These are phyloP conservation scores for Solanum pimpinellifolium DNA, from an alignment of 257 asterid species.

Conservation along the genomic window DNA sequence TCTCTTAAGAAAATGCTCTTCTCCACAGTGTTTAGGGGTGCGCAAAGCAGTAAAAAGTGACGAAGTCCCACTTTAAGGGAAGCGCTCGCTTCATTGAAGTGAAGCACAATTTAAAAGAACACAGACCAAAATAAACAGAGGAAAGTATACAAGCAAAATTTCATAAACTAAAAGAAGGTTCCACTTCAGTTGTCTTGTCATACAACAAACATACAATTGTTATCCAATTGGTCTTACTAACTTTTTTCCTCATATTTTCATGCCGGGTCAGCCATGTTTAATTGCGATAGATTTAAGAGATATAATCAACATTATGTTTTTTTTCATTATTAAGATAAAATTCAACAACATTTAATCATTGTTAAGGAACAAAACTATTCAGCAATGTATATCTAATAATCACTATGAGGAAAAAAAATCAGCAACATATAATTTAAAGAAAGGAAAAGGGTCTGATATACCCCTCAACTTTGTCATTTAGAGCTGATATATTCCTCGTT, in stretches of 20 bases:
- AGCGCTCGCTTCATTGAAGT: background rate
- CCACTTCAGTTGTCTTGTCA: background rate
- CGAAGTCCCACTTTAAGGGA: background rate
- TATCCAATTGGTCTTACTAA: background rate
- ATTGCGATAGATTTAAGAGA: background rate
- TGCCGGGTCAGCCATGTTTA: background rate
- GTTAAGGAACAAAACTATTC: background rate
- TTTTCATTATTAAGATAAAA: background rate
- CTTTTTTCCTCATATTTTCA: background rate
- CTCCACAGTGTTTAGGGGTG: background rate
- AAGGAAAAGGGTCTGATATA: too few relatives aligned
- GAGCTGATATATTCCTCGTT: too few relatives aligned
- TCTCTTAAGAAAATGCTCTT: background rate
- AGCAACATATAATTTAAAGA: background rate
- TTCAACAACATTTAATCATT: background rate
- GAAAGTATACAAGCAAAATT: too few relatives aligned
- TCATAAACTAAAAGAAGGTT: background rate
- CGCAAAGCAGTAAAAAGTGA: background rate
- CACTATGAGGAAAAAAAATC: background rate
- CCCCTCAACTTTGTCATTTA: too few relatives aligned
- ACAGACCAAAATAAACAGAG: background rate
- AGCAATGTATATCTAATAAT: background rate
- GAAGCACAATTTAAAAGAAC: background rate
- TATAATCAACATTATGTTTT: background rate
- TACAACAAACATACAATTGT: background rate